A percentile compares a stretch with the other conserved stretches of the same genome.
phyloP scores from a whole-genome alignment of 1,284 basidiomycete genomes.

The Chondrostereum purpureum region DNA sequence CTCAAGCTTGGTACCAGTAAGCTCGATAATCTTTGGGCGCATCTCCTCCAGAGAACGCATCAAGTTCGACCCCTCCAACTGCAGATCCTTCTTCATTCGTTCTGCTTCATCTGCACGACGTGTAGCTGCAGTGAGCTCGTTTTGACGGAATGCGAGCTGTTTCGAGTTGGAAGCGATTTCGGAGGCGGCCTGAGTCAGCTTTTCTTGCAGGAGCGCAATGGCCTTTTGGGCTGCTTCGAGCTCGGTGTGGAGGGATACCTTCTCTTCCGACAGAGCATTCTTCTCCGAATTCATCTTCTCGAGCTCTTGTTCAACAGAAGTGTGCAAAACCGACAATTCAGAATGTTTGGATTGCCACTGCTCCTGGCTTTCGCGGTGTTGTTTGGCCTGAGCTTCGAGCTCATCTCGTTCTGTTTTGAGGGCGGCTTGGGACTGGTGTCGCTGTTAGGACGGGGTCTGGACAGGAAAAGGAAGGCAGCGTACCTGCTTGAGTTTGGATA shows the following conservation, averaged over 20 bases:
- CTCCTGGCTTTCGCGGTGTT: slow-evolving; percentile 32
- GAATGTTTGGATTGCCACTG: slow-evolving; percentile 42
- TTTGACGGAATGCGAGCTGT: slow-evolving; percentile 53
- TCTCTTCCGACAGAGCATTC: slow-evolving; percentile 41
- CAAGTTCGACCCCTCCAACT: slow-evolving; percentile 63
- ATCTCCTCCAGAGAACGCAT: slow-evolving; percentile 77
- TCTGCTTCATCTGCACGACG: slow-evolving; percentile 72
- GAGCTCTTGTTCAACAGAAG: slow-evolving; percentile 35
- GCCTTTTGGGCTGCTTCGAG: slow-evolving; percentile 37
- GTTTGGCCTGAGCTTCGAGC: slow-evolving; percentile 39
- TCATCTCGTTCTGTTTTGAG: slow-evolving; percentile 57
- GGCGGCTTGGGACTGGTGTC: slow-evolving; percentile 43
- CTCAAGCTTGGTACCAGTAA: slow-evolving; percentile 63
- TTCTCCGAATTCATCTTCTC: slow-evolving; percentile 37
- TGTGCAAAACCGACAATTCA: slow-evolving; percentile 36
- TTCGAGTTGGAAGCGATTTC: slow-evolving; percentile 48
- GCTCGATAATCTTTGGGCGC: slow-evolving; percentile 76
- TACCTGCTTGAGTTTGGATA: slow-evolving; percentile 73
- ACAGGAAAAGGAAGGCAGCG: slow-evolving; percentile 11
- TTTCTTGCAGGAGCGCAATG: slow-evolving; percentile 47
- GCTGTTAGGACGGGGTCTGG: slow-evolving; percentile 6
- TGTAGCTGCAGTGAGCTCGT: slow-evolving; percentile 51
- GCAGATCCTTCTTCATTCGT: slow-evolving; percentile 59
- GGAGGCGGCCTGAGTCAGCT: slow-evolving; percentile 47
- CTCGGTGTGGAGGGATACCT: slow-evolving; percentile 39